Conservation (phyloP, 495 filamentous ascomycete species). For the Clavariopsis aquatica region DNA sequence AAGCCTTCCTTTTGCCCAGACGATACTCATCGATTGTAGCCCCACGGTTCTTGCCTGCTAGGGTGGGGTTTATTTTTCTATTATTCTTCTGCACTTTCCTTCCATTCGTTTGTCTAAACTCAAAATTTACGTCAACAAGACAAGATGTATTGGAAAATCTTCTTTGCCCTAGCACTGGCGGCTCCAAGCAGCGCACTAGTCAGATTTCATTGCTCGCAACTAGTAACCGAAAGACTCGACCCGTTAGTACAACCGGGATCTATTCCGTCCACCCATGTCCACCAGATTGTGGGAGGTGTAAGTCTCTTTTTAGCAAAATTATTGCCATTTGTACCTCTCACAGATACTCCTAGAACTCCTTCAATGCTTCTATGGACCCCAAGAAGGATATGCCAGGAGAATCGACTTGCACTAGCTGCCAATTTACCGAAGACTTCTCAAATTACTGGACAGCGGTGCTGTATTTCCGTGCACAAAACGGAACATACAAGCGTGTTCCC, state of each 20-base stretch:
- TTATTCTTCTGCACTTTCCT: neutral
- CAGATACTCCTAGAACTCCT: slow-evolving; percentile 17
- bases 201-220: slow-evolving; percentile 36
- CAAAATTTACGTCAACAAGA: neutral
- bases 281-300: slow-evolving; percentile 52
- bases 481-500: slow-evolving; percentile 30
- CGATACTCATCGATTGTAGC: too few species aligned
- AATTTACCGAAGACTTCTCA: slow-evolving; percentile 35
- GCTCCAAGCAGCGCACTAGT: slow-evolving; percentile 29
- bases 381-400: slow-evolving; percentile 33
- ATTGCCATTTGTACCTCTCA: neutral
- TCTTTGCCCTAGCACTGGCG: slow-evolving; percentile 28
- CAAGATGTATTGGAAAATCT: slow-evolving; percentile 22
- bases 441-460: slow-evolving; percentile 31
- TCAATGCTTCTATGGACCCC: slow-evolving; percentile 31
- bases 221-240: slow-evolving; percentile 32
- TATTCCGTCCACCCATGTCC: slow-evolving; percentile 45
- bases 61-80: too few species aligned
- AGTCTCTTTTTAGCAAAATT: neutral
- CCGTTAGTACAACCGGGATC: slow-evolving; percentile 26
- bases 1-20: too few species aligned
- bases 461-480: slow-evolving; percentile 34
- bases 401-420: slow-evolving; percentile 36
- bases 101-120: neutral
- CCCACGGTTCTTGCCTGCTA: too few species aligned